Base-by-base conservation (phyloP, 2,329 filamentous ascomycete species). In the Microdochium trichocladiopsis region DNA sequence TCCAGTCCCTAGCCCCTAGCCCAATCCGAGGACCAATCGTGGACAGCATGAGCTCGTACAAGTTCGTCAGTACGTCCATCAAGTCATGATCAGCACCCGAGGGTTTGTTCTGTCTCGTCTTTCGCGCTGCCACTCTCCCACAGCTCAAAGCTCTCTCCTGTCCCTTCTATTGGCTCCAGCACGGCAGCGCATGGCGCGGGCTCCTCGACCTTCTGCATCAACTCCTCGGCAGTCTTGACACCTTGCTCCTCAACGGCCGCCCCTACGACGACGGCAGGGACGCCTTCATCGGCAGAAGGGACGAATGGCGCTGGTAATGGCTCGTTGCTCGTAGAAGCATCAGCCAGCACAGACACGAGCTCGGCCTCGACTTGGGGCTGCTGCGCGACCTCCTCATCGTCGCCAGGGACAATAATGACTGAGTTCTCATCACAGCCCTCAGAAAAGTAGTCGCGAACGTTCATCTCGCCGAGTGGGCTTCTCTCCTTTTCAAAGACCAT, bases 51-150 rank as follows among this genome's bases (percentile, higher is more conserved):
- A 22, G 16, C 6, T 18, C 41, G 12, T 21, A 22, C 3, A 45
- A 45, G 28, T 8, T 31, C 28, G 28, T 31, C 18, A 45, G 5
- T 6, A 24, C 21, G 48, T 18, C 22, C 22, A 41, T 25, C 47
- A 31, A 14, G 24, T 48, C 52, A 22, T 56, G 37, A 52, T 61
- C 54, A 65, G 57, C 62, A 65, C 48, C 57, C 61, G 1, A 52
- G 50, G 48, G n/a, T 43, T 10, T 55, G 51, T 53, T 77, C 75
- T 1, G 66, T 61, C 52, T 81, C 84, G 48, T 82, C 85, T 57
- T 82, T 80, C 24, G 78, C 77, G 65, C 83, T 87, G 24, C 75
- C 78, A 62, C 84, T 88, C 67, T 88, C 86, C 84, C 85, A 88
- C 16, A 89, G 74, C 60, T 87, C 83, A 60, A 88, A 82, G 63